Conservation (phyloP, 139 green algal species). For the Tetratostichococcus sp. region DNA sequence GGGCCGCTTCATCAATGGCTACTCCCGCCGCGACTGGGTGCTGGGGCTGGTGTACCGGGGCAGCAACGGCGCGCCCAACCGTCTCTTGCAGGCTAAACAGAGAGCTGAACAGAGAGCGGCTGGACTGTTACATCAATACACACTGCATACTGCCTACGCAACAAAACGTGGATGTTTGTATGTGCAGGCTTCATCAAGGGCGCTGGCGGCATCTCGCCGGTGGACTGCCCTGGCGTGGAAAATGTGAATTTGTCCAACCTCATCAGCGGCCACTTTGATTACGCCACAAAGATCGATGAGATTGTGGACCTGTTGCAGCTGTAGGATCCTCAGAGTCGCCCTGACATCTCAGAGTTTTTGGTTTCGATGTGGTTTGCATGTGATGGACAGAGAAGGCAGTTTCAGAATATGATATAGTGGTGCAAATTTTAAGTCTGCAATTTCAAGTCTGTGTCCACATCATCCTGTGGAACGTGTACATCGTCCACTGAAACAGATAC, state of each 20-base stretch:
- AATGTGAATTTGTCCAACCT: constrained; percentile 66
- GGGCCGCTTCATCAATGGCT: constrained; percentile 78
- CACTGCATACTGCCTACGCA: no score
- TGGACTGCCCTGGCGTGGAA: constrained; percentile 59
- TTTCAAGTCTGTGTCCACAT: no score
- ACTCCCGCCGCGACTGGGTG: constrained; percentile 74
- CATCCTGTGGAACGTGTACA: no score
- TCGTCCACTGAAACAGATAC: no score
- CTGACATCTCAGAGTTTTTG: no score
- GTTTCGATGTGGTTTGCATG: no score
- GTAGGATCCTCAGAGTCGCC: background rate
- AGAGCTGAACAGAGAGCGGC: no score
- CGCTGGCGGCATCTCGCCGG: constrained; percentile 33
- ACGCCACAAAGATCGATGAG: constrained; percentile 45
- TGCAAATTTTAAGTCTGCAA: no score
- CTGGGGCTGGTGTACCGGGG: constrained; percentile 57
- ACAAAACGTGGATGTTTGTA: no score
- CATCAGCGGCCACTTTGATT: constrained; percentile 57
- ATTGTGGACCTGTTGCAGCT: constrained; percentile 52
- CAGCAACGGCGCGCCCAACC: constrained; percentile 14
- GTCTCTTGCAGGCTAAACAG: background rate
- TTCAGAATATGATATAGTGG: no score
- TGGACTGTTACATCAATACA: no score
- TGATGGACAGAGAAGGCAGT: no score
- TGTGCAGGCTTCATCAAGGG: constrained; percentile 22